Evolutionary conservation across 108 stramenopile genomes (phyloP).

Genomic region (Nitzschia sp.): DNA sequence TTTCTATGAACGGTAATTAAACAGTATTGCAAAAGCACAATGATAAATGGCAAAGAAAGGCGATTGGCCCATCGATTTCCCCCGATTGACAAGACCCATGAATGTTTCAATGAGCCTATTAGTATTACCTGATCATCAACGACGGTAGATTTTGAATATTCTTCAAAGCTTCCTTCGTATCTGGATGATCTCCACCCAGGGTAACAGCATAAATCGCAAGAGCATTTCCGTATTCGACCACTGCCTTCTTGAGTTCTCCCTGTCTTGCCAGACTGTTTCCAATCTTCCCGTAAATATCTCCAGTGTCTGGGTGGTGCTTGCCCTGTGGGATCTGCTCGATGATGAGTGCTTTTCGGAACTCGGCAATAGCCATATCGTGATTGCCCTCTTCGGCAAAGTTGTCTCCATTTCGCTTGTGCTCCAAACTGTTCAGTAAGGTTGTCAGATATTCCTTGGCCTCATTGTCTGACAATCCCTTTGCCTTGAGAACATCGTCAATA

Average conservation of each 20-base stretch:
- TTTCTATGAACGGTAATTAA: neutral
- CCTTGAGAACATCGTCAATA: slow-evolving; percentile 45
- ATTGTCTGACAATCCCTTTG: slow-evolving; percentile 34
- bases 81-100: neutral
- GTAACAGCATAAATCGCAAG: slow-evolving; percentile 41
- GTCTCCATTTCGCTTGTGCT: slow-evolving; percentile 41
- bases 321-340: slow-evolving; percentile 34
- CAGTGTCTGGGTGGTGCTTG: slow-evolving; percentile 47
- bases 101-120: neutral
- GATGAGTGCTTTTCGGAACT: slow-evolving; percentile 39
- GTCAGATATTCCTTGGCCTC: slow-evolving; percentile 29
- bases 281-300: slow-evolving; percentile 42
- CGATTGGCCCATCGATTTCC: neutral
- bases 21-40: neutral
- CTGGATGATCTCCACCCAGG: slow-evolving; percentile 38
- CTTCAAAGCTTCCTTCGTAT: slow-evolving; percentile 38
- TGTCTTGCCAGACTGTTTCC: slow-evolving; percentile 29
- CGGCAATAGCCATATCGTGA: slow-evolving; percentile 38
- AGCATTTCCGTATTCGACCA: slow-evolving; percentile 45
- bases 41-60: too few relatives aligned
- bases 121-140: slow-evolving; percentile 24
- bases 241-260: slow-evolving; percentile 37
- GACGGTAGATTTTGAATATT: slow-evolving; percentile 40
- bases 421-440: slow-evolving; percentile 36
- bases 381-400: slow-evolving; percentile 34